A percentile compares a stretch with the other conserved stretches of the same genome.
Conservation (phyloP, 2,329 filamentous ascomycete genomes). For the Fusarium sp. region DNA sequence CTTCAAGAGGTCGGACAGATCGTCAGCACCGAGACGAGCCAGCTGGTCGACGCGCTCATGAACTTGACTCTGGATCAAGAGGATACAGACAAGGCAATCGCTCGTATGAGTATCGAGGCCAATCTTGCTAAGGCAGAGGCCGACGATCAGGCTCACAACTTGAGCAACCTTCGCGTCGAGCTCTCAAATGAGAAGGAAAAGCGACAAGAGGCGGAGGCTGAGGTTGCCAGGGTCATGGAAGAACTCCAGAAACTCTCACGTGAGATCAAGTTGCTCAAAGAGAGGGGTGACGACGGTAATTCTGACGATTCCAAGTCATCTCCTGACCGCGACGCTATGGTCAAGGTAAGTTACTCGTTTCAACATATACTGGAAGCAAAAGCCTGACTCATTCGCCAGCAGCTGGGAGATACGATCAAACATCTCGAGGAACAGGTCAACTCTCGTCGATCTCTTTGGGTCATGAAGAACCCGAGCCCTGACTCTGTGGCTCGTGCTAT, state of each 20-base stretch:
- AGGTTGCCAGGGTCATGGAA: constrained; percentile 45
- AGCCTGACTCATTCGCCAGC: constrained; percentile 32
- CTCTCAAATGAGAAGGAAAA: constrained; percentile 49
- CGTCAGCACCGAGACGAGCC: constrained; percentile 53
- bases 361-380: not conserved
- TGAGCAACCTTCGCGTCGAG: constrained; percentile 49
- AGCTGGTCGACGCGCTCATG: constrained; percentile 53
- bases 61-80: constrained; percentile 53
- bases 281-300: constrained; percentile 35
- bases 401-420: constrained; percentile 49
- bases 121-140: constrained; percentile 51
- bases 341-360: constrained; percentile 44
- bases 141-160: constrained; percentile 49
- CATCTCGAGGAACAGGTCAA: constrained; percentile 53
- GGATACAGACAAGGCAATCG: constrained; percentile 53
- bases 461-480: constrained; percentile 50
- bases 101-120: constrained; percentile 53
- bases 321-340: constrained; percentile 41
- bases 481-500: constrained; percentile 48
- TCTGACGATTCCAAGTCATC: constrained; percentile 34
- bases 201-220: constrained; percentile 44
- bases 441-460: constrained; percentile 51
- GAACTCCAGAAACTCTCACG: constrained; percentile 43
- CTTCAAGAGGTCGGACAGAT: constrained; percentile 53
- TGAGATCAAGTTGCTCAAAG: constrained; percentile 48